Conservation (phyloP, 2,329 filamentous ascomycete genomes). For the Magnaporthiopsis incrustans region DNA sequence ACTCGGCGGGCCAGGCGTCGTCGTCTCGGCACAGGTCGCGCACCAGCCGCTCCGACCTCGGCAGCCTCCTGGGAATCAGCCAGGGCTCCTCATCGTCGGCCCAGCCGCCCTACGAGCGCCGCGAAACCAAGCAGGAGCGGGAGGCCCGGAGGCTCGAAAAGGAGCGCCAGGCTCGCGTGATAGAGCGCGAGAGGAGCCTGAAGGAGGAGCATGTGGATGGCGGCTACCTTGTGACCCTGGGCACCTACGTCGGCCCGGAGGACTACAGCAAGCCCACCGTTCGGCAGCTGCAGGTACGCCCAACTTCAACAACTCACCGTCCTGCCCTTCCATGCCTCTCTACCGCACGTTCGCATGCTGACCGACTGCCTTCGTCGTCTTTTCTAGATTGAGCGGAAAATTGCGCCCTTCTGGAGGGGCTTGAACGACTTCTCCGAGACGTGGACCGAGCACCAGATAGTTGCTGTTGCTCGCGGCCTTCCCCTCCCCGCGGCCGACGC, state of each 20-base stretch:
- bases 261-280: slow-evolving; percentile 89
- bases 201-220: slow-evolving; percentile 90
- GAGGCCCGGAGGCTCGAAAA: slow-evolving; percentile 80
- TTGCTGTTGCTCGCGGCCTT: slow-evolving; percentile 78
- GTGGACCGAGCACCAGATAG: slow-evolving; percentile 94
- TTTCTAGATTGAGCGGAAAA: slow-evolving; percentile 73
- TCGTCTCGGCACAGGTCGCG: slow-evolving; percentile 21
- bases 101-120: slow-evolving; percentile 48
- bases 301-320: not conserved
- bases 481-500: slow-evolving; percentile 79
- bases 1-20: slow-evolving; percentile 7
- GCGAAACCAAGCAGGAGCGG: slow-evolving; percentile 85
- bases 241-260: slow-evolving; percentile 84
- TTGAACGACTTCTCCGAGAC: slow-evolving; percentile 79
- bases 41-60: slow-evolving; percentile 36
- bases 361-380: slow-evolving; percentile 8
- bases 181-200: slow-evolving; percentile 86
- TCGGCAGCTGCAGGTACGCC: slow-evolving; percentile 74
- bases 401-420: slow-evolving; percentile 94
- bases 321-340: not conserved
- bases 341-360: slow-evolving; percentile 7
- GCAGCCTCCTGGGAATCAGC: slow-evolving; percentile 35
- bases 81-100: slow-evolving; percentile 28
- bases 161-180: slow-evolving; percentile 65
- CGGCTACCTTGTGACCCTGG: slow-evolving; percentile 87